phyloP scores from a whole-genome alignment of 768 basidiomycete genomes.

The Boletus tomentosulus region DNA sequence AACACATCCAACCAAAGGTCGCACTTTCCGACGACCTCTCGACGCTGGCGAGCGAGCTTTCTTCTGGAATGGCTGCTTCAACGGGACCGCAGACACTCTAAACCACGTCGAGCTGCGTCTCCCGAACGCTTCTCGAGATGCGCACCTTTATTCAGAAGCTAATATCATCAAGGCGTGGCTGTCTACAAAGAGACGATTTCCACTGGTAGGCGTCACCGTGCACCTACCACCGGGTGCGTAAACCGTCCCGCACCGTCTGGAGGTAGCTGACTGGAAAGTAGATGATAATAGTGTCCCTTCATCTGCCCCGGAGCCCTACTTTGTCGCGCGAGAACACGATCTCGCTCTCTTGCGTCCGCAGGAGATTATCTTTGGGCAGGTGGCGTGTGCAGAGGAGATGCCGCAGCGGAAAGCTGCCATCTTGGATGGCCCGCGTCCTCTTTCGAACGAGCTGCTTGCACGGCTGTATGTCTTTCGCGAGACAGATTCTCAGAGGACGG shows the following conservation, averaged over 20 bases:
- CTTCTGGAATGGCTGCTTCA: not conserved
- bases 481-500: not conserved
- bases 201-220: not conserved
- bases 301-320: not conserved
- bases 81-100: not conserved
- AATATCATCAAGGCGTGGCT: not conserved
- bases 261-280: not conserved
- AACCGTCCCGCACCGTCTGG: not conserved
- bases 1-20: too few relatives aligned
- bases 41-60: not conserved
- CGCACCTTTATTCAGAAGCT: not conserved
- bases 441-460: not conserved
- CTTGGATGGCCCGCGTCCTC: not conserved
- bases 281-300: not conserved
- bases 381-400: not conserved
- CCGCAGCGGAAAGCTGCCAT: not conserved
- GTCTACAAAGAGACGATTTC: conserved; percentile 1
- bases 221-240: not conserved
- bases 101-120: not conserved
- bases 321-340: conserved; percentile 10
- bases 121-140: not conserved
- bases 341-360: conserved; percentile 27
- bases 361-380: not conserved
- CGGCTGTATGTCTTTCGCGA: not conserved
- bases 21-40: too few relatives aligned